These are phyloP conservation scores for Cystobasidium pallidum DNA, from an alignment of 1,284 basidiomycete genomes.

Conservation along the genomic window DNA sequence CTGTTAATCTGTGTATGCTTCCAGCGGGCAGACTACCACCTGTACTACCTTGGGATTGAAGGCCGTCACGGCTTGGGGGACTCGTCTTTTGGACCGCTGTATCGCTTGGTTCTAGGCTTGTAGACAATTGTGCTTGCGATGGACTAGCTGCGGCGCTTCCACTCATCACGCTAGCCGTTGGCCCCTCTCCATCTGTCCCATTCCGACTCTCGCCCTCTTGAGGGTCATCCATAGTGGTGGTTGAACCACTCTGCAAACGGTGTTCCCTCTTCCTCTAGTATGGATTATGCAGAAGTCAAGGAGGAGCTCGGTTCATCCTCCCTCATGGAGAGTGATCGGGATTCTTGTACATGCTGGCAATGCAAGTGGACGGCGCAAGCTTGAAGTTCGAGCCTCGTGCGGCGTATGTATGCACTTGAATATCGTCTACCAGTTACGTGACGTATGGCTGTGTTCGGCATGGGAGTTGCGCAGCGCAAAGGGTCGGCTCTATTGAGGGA, in stretches of 20 bases:
- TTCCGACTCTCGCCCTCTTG: not conserved
- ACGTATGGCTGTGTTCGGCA: no score
- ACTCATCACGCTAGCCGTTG: not conserved
- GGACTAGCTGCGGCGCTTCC: conserved; percentile 17
- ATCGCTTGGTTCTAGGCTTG: not conserved
- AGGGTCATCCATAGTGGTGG: conserved; percentile 5
- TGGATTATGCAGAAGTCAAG: not conserved
- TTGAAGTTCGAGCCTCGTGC: no score
- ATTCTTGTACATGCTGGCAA: not conserved
- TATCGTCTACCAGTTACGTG: no score
- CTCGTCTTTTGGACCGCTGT: not conserved
- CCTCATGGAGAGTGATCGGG: not conserved
- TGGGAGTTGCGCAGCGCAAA: no score
- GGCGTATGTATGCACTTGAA: no score
- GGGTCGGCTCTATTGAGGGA: no score
- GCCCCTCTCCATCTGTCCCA: not conserved
- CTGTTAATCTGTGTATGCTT: not conserved
- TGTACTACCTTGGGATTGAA: not conserved
- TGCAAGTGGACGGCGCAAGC: no score
- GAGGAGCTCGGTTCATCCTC: not conserved
- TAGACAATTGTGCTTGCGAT: not conserved
- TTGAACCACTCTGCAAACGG: not conserved
- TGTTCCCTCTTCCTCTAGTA: not conserved
- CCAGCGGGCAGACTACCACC: no score
- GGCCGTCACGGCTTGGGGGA: not conserved